Evolutionary conservation across 768 basidiomycete genomes (phyloP).

Genomic region (Chiua virens): DNA sequence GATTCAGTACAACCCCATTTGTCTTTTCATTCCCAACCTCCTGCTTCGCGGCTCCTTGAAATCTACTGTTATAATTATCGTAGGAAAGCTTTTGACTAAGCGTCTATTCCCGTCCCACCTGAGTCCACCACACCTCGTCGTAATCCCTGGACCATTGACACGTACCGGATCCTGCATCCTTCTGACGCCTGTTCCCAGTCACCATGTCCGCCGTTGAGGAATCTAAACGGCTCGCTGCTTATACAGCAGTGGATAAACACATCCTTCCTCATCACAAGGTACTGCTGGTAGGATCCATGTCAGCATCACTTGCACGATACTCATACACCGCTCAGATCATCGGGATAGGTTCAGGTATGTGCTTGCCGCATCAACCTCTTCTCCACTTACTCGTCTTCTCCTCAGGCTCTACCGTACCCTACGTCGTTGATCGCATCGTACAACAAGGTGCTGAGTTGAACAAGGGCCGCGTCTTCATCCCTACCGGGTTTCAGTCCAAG

Average conservation of each 20-base stretch:
- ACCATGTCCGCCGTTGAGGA: slow-evolving; percentile 60
- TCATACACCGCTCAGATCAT: slow-evolving; percentile 54
- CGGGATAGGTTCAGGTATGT: slow-evolving; percentile 80
- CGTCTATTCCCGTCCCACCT: slow-evolving; percentile 6
- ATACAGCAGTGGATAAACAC: slow-evolving; percentile 90
- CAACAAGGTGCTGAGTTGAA: slow-evolving; percentile 79
- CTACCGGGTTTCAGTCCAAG: slow-evolving; percentile 96
- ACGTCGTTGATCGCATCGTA: slow-evolving; percentile 93
- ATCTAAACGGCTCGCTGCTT: slow-evolving; percentile 89
- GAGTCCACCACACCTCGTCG: slow-evolving; percentile 1
- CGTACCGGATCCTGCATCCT: neutral
- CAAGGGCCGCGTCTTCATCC: slow-evolving; percentile 81
- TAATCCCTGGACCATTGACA: no score
- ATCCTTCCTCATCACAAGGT: slow-evolving; percentile 79
- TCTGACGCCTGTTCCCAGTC: neutral
- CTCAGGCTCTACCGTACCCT: slow-evolving; percentile 88
- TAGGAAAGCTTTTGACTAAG: slow-evolving; percentile 13
- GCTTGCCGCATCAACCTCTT: neutral
- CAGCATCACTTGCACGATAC: neutral
- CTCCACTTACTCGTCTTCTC: neutral
- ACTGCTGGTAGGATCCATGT: slow-evolving; percentile 18
- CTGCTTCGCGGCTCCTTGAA: slow-evolving; percentile 12
- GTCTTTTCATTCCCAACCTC: slow-evolving; percentile 19
- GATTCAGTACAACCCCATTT: no score
- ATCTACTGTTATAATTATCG: slow-evolving; percentile 15